phyloP scores from a whole-genome alignment of 345 rosid genomes.

The Salix brachista region DNA sequence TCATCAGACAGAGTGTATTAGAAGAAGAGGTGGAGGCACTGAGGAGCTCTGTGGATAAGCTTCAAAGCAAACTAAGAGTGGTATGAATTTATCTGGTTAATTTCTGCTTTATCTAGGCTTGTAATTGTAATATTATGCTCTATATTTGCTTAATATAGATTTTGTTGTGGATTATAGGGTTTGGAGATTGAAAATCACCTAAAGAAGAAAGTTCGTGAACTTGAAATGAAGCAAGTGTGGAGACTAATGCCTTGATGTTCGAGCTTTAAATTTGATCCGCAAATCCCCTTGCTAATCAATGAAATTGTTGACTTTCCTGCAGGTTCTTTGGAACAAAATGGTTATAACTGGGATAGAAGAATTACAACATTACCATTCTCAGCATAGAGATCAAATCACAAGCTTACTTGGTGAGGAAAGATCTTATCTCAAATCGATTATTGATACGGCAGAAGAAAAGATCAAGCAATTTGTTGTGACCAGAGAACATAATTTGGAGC shows the following conservation, averaged over 20 bases:
- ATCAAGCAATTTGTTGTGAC: constrained; percentile 29
- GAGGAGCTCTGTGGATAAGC: constrained; percentile 57
- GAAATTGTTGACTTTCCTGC: constrained; percentile 31
- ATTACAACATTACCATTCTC: constrained; percentile 55
- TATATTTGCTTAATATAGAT: neutral
- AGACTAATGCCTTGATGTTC: constrained; percentile 3
- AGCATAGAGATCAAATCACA: constrained; percentile 48
- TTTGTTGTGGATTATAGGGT: constrained; percentile 50
- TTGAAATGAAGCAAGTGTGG: constrained; percentile 82
- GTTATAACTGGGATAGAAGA: constrained; percentile 44
- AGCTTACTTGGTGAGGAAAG: constrained; percentile 62
- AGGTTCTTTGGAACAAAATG: constrained; percentile 54
- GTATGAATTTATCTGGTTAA: constrained; percentile 41
- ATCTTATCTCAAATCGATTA: constrained; percentile 37
- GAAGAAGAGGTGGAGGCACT: constrained; percentile 71
- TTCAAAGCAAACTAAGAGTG: constrained; percentile 69
- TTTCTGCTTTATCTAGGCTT: constrained; percentile 2
- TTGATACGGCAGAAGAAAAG: constrained; percentile 48
- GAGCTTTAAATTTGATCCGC: neutral
- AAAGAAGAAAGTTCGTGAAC: constrained; percentile 65
- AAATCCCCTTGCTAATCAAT: constrained; percentile 14
- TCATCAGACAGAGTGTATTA: constrained; percentile 92
- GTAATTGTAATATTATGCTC: neutral
- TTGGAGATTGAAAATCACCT: constrained; percentile 93
- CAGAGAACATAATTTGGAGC: constrained; percentile 31